These are phyloP conservation scores for Talaromyces sp. DNA, from an alignment of 2,329 filamentous ascomycete genomes.

Conservation along the genomic window DNA sequence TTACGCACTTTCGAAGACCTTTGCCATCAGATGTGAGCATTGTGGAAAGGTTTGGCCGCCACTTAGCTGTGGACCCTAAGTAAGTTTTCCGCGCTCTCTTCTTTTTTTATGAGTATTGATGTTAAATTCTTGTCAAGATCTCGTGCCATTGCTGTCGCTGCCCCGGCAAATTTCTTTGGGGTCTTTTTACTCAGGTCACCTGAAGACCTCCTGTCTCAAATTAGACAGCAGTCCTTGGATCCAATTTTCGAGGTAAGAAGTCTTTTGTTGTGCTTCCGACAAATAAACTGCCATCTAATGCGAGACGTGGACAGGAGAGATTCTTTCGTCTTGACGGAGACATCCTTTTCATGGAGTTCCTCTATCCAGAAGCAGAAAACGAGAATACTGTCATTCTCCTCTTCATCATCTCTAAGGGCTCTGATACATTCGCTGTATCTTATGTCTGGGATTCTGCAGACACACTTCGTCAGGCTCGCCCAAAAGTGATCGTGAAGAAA, in stretches of 20 bases:
- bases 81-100: constrained; percentile 35
- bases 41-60: constrained; percentile 54
- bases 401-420: constrained; percentile 48
- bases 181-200: constrained; percentile 65
- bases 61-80: constrained; percentile 74
- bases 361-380: constrained; percentile 65
- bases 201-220: constrained; percentile 45
- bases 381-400: constrained; percentile 71
- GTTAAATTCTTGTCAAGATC: constrained; percentile 31
- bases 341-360: constrained; percentile 83
- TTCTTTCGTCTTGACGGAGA: constrained; percentile 58
- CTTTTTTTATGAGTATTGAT: background rate
- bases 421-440: constrained; percentile 43
- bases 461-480: constrained; percentile 21
- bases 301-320: constrained; percentile 31
- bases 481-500: constrained; percentile 24
- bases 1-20: constrained; percentile 56
- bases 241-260: constrained; percentile 54
- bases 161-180: constrained; percentile 64
- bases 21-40: constrained; percentile 53
- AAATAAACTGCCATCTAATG: background rate
- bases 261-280: background rate
- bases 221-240: constrained; percentile 46
- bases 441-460: constrained; percentile 51
- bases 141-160: constrained; percentile 61